Percentiles rank a stretch among this genome's conserved stretches.
Conservation (phyloP, 176 grass and related monocot species). For the Oryza meyeriana region DNA sequence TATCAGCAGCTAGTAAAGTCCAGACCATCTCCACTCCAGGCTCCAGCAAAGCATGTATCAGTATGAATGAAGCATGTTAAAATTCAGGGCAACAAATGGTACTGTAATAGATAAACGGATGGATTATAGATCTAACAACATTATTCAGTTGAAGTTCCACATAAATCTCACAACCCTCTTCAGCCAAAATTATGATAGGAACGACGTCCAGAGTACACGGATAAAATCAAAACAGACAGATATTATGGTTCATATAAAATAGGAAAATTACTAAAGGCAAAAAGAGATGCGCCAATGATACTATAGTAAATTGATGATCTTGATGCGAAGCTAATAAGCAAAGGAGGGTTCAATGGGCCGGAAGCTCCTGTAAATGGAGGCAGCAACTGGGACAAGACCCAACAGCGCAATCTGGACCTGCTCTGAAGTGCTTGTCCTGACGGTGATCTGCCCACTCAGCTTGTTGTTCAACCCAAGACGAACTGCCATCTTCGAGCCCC, state of each 20-base stretch:
- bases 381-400: conserved; percentile 61
- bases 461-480: conserved; percentile 84
- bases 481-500: conserved; percentile 77
- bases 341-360: conserved; percentile 45
- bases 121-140: conserved; percentile 32
- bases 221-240: conserved; percentile 4
- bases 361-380: conserved; percentile 58
- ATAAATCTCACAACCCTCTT: conserved; percentile 45
- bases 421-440: conserved; percentile 88
- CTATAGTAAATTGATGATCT: conserved; percentile 1
- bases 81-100: no score
- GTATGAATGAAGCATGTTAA: no score
- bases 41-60: no score
- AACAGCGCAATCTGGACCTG: conserved; percentile 78
- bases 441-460: conserved; percentile 70
- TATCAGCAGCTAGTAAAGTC: background rate
- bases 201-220: background rate
- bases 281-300: background rate
- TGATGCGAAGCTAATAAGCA: conserved; percentile 37
- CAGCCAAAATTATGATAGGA: conserved; percentile 50
- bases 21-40: background rate
- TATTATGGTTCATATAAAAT: conserved; percentile 29
- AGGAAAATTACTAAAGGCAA: conserved; percentile 29
- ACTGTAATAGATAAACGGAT: conserved; percentile 2
- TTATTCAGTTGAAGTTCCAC: conserved; percentile 51